phyloP scores from a whole-genome alignment of 2,329 filamentous ascomycete species.

The Proliferodiscus dingleyae region DNA sequence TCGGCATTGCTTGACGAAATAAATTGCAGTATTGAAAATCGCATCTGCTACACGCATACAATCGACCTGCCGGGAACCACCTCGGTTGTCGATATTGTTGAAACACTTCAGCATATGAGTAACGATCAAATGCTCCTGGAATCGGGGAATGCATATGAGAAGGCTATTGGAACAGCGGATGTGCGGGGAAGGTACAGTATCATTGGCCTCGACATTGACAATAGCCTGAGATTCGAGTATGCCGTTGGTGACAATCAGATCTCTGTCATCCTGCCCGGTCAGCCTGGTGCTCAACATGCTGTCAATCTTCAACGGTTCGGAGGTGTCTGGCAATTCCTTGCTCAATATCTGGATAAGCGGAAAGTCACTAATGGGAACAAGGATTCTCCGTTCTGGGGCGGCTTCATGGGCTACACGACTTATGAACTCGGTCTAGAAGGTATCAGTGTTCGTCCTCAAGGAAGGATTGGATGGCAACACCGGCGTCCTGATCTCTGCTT shows the following conservation, averaged over 20 bases:
- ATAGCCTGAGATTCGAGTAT: conserved; percentile 54
- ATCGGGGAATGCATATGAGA: conserved; percentile 50
- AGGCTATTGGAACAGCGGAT: conserved; percentile 39
- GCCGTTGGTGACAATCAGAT: conserved; percentile 41
- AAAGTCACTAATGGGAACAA: conserved; percentile 32
- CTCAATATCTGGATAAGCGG: conserved; percentile 36
- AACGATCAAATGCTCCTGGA: conserved; percentile 53
- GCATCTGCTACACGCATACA: conserved; percentile 36
- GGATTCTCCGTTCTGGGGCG: conserved; percentile 61
- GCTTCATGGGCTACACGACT: conserved; percentile 62
- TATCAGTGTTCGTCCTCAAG: conserved; percentile 37
- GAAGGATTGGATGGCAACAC: conserved; percentile 10
- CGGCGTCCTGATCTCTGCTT: conserved; percentile 55
- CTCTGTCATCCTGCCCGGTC: conserved; percentile 7
- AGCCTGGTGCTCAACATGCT: background rate
- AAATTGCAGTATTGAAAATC: conserved; percentile 19
- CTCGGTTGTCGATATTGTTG: conserved; percentile 50
- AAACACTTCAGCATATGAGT: conserved; percentile 32
- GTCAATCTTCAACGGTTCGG: conserved; percentile 18
- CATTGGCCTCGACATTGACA: conserved; percentile 59
- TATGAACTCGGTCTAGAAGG: conserved; percentile 61
- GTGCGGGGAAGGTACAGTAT: conserved; percentile 66
- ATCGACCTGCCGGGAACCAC: conserved; percentile 43
- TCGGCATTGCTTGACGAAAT: too few species aligned
- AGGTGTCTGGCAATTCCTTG: conserved; percentile 31